Evolutionary conservation across 1,139 yeast species (phyloP).

Genomic region (Arxiozyma heterogenica): DNA sequence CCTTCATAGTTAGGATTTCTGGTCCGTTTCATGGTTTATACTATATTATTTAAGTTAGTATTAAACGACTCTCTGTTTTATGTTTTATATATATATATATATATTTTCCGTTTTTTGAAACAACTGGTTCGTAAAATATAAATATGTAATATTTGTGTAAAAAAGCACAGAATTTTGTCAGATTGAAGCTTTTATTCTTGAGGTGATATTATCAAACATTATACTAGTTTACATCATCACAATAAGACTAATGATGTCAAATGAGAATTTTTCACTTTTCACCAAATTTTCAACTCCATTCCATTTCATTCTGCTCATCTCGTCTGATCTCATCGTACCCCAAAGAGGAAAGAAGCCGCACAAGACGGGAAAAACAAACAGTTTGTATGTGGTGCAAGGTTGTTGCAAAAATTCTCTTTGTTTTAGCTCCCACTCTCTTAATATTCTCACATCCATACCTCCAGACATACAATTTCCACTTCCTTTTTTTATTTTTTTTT

Average conservation of each 20-base stretch:
- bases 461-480: not conserved
- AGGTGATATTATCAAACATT: too few relatives aligned
- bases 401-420: not conserved
- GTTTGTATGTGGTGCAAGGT: not conserved
- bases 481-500: not conserved
- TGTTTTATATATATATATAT: too few relatives aligned
- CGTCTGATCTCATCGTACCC: conserved; percentile 15
- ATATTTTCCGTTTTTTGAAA: too few relatives aligned
- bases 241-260: not conserved
- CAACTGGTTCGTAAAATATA: not conserved
- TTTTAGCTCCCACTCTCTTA: not conserved
- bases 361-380: not conserved
- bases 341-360: not conserved
- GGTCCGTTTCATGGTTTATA: conserved; percentile 2
- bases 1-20: not conserved
- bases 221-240: not conserved
- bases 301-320: conserved; percentile 7
- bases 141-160: too few relatives aligned
- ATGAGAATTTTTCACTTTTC: not conserved
- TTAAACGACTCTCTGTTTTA: not conserved
- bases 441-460: not conserved
- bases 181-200: not conserved
- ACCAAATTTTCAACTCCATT: not conserved
- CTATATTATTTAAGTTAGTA: too few relatives aligned
- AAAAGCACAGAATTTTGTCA: too few relatives aligned